Conservation (phyloP, 345 rosid genomes). For the Gossypium raimondii region DNA sequence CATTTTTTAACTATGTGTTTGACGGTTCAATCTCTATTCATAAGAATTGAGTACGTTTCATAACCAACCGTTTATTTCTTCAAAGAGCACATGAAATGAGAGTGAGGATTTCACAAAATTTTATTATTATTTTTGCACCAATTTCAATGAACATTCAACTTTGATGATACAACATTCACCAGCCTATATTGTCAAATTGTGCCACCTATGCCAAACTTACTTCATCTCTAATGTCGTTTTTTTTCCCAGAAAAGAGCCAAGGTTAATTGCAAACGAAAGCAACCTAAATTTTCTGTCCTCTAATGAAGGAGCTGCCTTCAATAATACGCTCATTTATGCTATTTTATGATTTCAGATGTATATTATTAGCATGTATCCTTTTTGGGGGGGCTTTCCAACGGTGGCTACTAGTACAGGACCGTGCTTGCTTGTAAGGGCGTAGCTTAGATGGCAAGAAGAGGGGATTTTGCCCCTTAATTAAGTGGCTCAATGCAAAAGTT, state of each 20-base stretch:
- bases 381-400: not conserved
- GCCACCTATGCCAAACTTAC: constrained; percentile 11
- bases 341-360: too few relatives aligned
- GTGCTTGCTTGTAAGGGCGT: not conserved
- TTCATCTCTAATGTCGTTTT: constrained; percentile 3
- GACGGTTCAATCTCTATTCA: accelerated
- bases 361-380: too few relatives aligned
- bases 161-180: constrained; percentile 15
- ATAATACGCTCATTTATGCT: not conserved
- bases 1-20: too few relatives aligned
- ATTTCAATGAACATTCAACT: not conserved
- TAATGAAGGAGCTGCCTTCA: not conserved
- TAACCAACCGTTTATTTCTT: too few relatives aligned
- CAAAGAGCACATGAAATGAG: too few relatives aligned
- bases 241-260: constrained; percentile 1
- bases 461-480: too few relatives aligned
- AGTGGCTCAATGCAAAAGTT: too few relatives aligned
- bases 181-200: constrained; percentile 7
- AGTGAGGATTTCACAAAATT: too few relatives aligned
- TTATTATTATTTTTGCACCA: too few relatives aligned
- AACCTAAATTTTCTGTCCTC: not conserved
- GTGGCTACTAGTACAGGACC: not conserved
- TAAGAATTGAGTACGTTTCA: accelerated
- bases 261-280: not conserved
- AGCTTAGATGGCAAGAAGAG: too few relatives aligned